Evolutionary conservation across 2,329 filamentous ascomycete genomes (phyloP).

Genomic region (Ophiosphaerella narmari): DNA sequence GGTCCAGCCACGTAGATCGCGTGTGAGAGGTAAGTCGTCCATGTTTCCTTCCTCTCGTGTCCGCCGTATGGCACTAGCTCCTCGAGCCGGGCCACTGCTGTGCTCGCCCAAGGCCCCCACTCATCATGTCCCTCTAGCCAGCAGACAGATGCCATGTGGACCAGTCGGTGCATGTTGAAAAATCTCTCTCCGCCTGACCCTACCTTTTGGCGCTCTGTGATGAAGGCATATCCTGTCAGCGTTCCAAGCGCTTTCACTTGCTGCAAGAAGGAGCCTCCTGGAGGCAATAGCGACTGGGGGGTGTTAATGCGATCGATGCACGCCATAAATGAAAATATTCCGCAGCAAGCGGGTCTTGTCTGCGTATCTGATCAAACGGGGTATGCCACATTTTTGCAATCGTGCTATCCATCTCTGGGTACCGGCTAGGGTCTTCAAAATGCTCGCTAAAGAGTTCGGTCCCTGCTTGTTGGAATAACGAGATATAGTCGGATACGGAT

Average conservation of each 20-base stretch:
- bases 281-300: conserved; percentile 40
- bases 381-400: conserved; percentile 46
- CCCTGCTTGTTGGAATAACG: conserved; percentile 26
- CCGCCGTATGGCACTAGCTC: background rate
- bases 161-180: background rate
- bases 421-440: conserved; percentile 39
- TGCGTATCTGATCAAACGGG: conserved; percentile 44
- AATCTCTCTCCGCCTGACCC: background rate
- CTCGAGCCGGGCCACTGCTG: background rate
- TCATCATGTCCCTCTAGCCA: background rate
- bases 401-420: conserved; percentile 36
- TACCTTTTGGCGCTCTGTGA: conserved; percentile 20
- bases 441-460: conserved; percentile 36
- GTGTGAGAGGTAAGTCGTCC: background rate
- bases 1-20: background rate
- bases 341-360: conserved; percentile 36
- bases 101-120: background rate
- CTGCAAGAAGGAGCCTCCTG: conserved; percentile 18
- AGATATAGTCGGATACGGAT: conserved; percentile 14
- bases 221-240: conserved; percentile 40
- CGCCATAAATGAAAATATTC: conserved; percentile 44
- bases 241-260: conserved; percentile 37
- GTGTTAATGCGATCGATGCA: conserved; percentile 35
- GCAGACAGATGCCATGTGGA: background rate
- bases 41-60: background rate